Conservation (phyloP, 768 basidiomycete genomes). For the Hemileccinum impolitum region DNA sequence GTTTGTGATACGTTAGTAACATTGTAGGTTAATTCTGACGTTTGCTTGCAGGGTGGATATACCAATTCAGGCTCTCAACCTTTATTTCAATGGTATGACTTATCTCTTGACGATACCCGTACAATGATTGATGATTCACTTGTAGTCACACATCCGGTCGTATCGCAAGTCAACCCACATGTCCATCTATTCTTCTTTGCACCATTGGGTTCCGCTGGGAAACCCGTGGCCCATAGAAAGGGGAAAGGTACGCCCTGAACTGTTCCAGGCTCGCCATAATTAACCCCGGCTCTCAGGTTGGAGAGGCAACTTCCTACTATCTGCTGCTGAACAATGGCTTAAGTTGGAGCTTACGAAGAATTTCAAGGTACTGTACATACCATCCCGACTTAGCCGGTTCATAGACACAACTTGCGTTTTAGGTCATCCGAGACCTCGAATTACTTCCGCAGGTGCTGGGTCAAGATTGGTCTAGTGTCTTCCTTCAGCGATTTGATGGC, state of each 20-base stretch:
- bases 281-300: conserved; percentile 53
- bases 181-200: conserved; percentile 96
- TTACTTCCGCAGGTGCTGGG: conserved; percentile 90
- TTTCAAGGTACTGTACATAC: conserved; percentile 68
- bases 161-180: conserved; percentile 89
- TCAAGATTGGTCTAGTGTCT: conserved; percentile 96
- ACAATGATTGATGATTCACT: background rate
- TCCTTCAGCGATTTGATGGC: conserved; percentile 91
- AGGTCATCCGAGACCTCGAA: conserved; percentile 94
- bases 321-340: conserved; percentile 91
- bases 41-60: conserved; percentile 75
- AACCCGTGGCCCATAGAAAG: conserved; percentile 91
- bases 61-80: conserved; percentile 80
- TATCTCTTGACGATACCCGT: background rate
- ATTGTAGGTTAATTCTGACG: background rate
- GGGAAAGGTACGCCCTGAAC: conserved; percentile 62
- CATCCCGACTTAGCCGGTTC: background rate
- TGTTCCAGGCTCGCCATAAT: background rate
- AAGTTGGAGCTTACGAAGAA: conserved; percentile 97
- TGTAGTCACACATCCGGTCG: conserved; percentile 85
- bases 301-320: conserved; percentile 92
- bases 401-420: conserved; percentile 1
- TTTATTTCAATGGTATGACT: conserved; percentile 77
- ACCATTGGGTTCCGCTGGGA: conserved; percentile 82
- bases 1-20: conserved; percentile 33